Base-by-base conservation (phyloP, 2,329 filamentous ascomycete species). In the Venturia asperata region DNA sequence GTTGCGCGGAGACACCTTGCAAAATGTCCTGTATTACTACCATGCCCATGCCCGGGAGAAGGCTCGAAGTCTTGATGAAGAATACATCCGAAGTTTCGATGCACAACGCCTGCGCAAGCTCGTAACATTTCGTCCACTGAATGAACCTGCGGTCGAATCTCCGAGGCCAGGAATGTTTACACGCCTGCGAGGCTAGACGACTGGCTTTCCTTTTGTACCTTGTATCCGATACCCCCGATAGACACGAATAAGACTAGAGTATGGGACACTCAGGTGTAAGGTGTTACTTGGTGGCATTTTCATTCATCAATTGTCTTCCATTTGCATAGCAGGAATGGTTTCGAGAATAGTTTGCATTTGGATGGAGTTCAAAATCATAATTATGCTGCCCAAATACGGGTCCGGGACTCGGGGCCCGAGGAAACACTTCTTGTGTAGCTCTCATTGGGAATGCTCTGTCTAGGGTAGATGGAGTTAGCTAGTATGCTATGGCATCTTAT, bases 1-100 rank as follows among this genome's bases (percentile, higher is more conserved):
- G 73, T 77, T 90, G 15, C 83, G 85, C 17, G 85, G 88, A 17
- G 90, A 86, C 78, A 85, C 21, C 74, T 15, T 85, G 1, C 74
- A 82, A 1, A 77, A 79, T 19, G 84, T 90, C 43, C 75, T 94
- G 43, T 80, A 85, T 62, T 92, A 97, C 75, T 96, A 96, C 77
- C 79, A 81, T 68, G 77, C 79, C 0, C 92, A 87, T 69, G 79
- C 82, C 0, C 74, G 73, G 43, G 76, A 77, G 0, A 85, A 85
- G 67, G 76, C 79, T 19, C 79, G 83, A 39, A 72, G 75, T 21
- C 74, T 77, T 27, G 80, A 82, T 67, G 75, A 80, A 63, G 71
- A 73, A 1, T 78, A 80, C 70, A 80, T 81, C 67, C 73, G 75
- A 61, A 69, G 71, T 34, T 81, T 80, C 69, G 76, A 80, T 67